Evolutionary conservation across 164 flowering plant species (phyloP).

Genomic region (Paratinospora sagittata): DNA sequence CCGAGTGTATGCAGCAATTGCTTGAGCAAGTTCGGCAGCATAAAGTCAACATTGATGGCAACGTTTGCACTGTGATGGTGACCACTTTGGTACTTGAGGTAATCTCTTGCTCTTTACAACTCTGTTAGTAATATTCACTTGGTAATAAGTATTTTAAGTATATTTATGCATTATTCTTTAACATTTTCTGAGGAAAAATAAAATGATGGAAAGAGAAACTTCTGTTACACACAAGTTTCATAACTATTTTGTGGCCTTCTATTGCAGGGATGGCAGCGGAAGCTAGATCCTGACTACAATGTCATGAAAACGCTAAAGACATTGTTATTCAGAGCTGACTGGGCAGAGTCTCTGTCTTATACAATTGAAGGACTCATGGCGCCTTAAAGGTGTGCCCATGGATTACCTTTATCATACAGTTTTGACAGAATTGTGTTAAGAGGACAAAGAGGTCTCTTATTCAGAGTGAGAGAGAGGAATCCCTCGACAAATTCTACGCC

Average conservation of each 20-base stretch:
- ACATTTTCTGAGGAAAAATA: neutral
- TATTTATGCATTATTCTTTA: too few species aligned
- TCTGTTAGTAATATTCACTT: neutral
- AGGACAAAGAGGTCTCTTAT: neutral
- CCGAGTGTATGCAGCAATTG: slow-evolving; percentile 82
- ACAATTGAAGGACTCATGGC: slow-evolving; percentile 62
- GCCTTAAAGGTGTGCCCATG: slow-evolving; percentile 24
- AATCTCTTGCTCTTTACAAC: slow-evolving; percentile 9
- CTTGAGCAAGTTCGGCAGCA: slow-evolving; percentile 82
- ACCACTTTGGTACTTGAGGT: slow-evolving; percentile 94
- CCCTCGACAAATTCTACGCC: neutral
- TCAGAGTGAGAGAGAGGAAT: neutral
- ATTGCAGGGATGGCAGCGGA: slow-evolving; percentile 60
- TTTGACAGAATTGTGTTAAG: slow-evolving; percentile 9
- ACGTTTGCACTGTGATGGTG: slow-evolving; percentile 81
- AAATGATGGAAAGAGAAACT: neutral
- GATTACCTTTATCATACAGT: neutral
- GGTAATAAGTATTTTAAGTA: too few species aligned
- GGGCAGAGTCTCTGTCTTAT: slow-evolving; percentile 50
- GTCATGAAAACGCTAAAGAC: slow-evolving; percentile 43
- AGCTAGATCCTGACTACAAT: slow-evolving; percentile 59
- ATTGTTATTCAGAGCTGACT: slow-evolving; percentile 47
- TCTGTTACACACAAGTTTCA: too few species aligned
- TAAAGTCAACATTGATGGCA: slow-evolving; percentile 81
- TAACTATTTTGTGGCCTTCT: neutral